phyloP scores from a whole-genome alignment of 2,329 filamentous ascomycete species.

The Ophiostoma montium region DNA sequence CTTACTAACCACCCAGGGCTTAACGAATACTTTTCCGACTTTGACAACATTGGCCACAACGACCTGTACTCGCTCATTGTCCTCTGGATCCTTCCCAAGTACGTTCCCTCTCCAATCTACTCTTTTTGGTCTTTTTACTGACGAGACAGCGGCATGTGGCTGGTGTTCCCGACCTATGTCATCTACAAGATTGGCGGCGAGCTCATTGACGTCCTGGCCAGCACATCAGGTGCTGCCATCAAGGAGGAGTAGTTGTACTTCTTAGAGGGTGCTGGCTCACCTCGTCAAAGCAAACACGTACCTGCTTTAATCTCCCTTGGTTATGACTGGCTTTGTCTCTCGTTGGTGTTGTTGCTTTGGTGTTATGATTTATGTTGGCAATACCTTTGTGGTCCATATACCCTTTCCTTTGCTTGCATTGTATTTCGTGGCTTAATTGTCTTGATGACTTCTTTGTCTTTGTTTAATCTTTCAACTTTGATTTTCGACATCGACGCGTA shows the following conservation, averaged over 20 bases:
- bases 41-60: constrained; percentile 45
- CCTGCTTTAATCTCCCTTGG: not conserved
- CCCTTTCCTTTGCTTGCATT: not conserved
- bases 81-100: constrained; percentile 48
- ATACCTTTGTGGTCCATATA: not conserved
- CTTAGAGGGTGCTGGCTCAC: too few species aligned
- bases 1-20: constrained; percentile 27
- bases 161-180: constrained; percentile 38
- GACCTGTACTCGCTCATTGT: constrained; percentile 27
- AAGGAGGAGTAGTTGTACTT: constrained; percentile 26
- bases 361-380: not conserved
- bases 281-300: too few species aligned
- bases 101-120: constrained; percentile 16
- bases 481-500: too few species aligned
- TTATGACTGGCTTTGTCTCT: not conserved
- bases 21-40: constrained; percentile 41
- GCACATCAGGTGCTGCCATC: constrained; percentile 20
- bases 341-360: not conserved
- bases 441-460: too few species aligned
- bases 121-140: not conserved
- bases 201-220: constrained; percentile 31
- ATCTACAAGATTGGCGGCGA: constrained; percentile 33
- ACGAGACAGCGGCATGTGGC: constrained; percentile 35
- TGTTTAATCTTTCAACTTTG: too few species aligned
- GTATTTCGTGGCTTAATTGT: too few species aligned